phyloP scores from a whole-genome alignment of 2,329 filamentous ascomycete species.

The Cytospora paraplurivora region DNA sequence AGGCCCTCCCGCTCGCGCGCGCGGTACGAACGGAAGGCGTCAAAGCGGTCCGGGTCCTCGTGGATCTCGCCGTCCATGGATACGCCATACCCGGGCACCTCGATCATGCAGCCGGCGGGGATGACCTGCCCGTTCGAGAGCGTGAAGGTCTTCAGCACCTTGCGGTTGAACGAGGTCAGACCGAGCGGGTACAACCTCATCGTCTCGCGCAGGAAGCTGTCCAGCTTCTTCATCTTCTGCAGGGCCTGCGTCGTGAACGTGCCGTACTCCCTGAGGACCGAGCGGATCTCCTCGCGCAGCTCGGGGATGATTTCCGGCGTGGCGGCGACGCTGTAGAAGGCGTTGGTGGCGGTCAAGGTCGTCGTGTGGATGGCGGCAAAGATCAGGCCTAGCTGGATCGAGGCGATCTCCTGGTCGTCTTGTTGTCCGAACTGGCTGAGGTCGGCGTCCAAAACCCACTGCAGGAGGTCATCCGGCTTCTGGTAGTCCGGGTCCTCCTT shows the following conservation, averaged over 20 bases:
- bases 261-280: constrained; percentile 40
- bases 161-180: constrained; percentile 50
- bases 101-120: constrained; percentile 47
- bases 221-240: constrained; percentile 40
- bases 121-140: constrained; percentile 57
- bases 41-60: constrained; percentile 42
- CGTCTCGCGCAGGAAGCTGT: constrained; percentile 39
- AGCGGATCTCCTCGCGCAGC: constrained; percentile 53
- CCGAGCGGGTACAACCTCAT: constrained; percentile 34
- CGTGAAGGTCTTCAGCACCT: constrained; percentile 52
- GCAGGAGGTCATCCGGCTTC: constrained; percentile 50
- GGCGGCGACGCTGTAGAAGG: constrained; percentile 55
- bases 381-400: constrained; percentile 46
- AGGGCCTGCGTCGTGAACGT: constrained; percentile 35
- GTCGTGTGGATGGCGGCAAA: constrained; percentile 58
- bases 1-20: constrained; percentile 36
- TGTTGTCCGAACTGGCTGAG: constrained; percentile 39
- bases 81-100: constrained; percentile 43
- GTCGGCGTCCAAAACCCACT: constrained; percentile 48
- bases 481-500: constrained; percentile 30
- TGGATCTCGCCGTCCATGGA: constrained; percentile 42
- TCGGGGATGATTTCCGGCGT: constrained; percentile 52
- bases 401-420: constrained; percentile 42
- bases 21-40: constrained; percentile 44
- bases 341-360: constrained; percentile 47